Base-by-base conservation (phyloP, 2,329 filamentous ascomycete species). In the Domatiomyces globalis region DNA sequence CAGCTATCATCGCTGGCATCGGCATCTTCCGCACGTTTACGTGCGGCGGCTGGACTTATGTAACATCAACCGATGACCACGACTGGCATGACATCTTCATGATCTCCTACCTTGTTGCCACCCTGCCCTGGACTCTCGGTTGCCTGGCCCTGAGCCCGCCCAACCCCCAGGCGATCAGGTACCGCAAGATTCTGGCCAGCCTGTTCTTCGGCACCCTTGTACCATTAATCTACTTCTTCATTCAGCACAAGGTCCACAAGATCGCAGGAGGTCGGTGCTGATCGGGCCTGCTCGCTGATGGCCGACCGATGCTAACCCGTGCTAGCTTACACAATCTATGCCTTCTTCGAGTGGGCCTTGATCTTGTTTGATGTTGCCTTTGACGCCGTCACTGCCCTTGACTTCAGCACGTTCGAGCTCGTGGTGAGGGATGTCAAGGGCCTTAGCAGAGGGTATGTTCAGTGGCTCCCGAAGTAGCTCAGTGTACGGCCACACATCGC, bases 71-170 rank as follows among this genome's bases (percentile, higher is more conserved):
- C 44, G 92, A 98, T 66, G 87, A 96, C 66, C 92, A 98, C 68
- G 82, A 94, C 69, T 96, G 88, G 89, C 92, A 98, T 67, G 92
- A 98, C 64, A 90, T 96, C 56, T 90, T 98, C 67, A 98, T 98
- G 92, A 95, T 98, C 61, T 94, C 88, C 12, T 98, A 98, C 68
- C 75, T 98, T 51, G 83, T 98, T 45, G 85, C 87, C 33, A 96
- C 92, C 2, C 74, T 98, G 50, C 92, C 92, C 1, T 98, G 92
- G 92, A 98, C 90, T 1, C 68, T 87, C 46, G 92, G 92, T 47
- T 95, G 90, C 67, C 78, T 96, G 55, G 81, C 84, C 4, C 72
- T 96, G 49, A 95, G 89, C 68, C 88, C 90, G 9, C 80, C 83
- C 51, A 95, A 95, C 65, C 76, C 83, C 10, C 79, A 73, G 56